Base-by-base conservation (phyloP, 78 protist species). In the Emiliania huxleyi region DNA sequence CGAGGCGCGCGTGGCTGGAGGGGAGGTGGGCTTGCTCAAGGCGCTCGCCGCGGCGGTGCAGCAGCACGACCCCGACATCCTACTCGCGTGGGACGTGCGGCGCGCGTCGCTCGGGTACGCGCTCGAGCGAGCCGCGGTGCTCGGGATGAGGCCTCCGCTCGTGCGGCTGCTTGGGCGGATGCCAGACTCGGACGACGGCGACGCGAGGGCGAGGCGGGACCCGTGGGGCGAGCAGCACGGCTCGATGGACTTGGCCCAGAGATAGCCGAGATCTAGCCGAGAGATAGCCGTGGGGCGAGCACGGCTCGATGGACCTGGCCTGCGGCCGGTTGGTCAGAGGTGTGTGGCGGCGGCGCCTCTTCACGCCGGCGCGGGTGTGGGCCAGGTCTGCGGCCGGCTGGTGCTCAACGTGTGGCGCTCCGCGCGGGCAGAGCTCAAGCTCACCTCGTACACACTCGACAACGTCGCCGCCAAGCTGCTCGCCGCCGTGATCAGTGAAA, bases 331-430 rank as follows among this genome's bases (percentile, higher is more conserved):
- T n/a, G n/a, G n/a, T n/a, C n/a, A n/a, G n/a, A n/a, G n/a, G n/a
- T n/a, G n/a, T n/a, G n/a, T n/a, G n/a, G n/a, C n/a, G n/a, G n/a
- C n/a, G n/a, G n/a, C n/a, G n/a, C n/a, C n/a, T n/a, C n/a, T n/a
- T n/a, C n/a, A 37, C 2, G 35, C n/a, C 0, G 85, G 37, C 18
- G 48, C 44, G 1, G 2, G 29, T 15, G 85, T 97, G 11, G 55
- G 97, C 42, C 25, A 52, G 46, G 75, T 98, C 12, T 11, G 91
- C 23, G 99, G 99, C 18, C 90, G 99, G 3, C 85, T 96, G 2
- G 92, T 96, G 40, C 56, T 98, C 84, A 98, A 98, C 91, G 42
- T 93, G 84, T 98, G 99, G 99, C 91, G 99, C 18, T 22, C 95
- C 62, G 2, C 97, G 49, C 93, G 97, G 35, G 49, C 87, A 42